Evolutionary conservation across 805 yeast genomes (phyloP), one percentile per base, ranked within the genome.

Genomic region (Candida awuae): DNA sequence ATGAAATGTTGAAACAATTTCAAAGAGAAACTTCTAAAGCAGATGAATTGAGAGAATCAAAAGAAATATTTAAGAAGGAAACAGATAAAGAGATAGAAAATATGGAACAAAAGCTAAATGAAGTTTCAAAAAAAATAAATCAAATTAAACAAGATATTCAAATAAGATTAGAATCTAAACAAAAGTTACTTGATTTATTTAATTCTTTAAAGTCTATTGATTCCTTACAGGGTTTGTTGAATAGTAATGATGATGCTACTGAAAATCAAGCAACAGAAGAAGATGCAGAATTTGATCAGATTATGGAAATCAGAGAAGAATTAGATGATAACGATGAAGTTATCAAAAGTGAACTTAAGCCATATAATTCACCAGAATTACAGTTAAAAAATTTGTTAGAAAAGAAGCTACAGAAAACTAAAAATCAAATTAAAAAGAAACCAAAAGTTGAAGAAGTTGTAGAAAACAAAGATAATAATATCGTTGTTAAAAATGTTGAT

Each of bases 271-370:
- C 28, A 10, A 9, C 18, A 39, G 12, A 21, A 4, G 34, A 26
- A n/a, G 16, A 18, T 17, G 74, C 64, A 3, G 77, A 71, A 13
- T 75, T 68, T 1, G 50, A 78, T 2, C 87, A 85, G 1, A 63
- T 84, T 18, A 75, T 86, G 77, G 96, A 87, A 41, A 88, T 88
- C 17, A 68, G 78, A 38, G 97, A 87, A 53, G 83, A 78, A 38
- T 58, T 88, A 28, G 95, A 87, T 57, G 95, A 84, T 1, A 78
- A 83, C n/a, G 96, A 77, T 0, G 76, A 83, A 43, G 68, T 87
- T 1, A 54, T 82, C 1, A 56, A 45, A 12, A 54, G 75, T n/a
- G 48, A 62, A 3, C 63, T 75, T 3, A 62, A 61, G 22, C 73
- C 73, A 0, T 53, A 49, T 21, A 42, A 37, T 3, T 26, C 39